phyloP scores from a whole-genome alignment of 805 yeast species.

The Schwanniomyces sp. region DNA sequence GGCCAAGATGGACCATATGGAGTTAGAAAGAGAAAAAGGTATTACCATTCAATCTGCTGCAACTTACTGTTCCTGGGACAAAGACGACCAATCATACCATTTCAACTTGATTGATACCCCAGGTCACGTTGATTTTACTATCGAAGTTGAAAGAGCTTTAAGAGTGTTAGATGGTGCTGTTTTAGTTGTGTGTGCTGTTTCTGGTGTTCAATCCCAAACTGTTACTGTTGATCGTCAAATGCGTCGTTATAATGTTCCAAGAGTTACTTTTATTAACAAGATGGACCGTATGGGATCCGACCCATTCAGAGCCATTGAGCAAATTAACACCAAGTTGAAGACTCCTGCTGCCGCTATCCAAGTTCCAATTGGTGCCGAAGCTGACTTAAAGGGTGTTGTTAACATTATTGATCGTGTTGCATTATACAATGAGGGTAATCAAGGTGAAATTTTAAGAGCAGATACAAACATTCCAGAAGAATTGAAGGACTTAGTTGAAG shows the following conservation, averaged over 20 bases:
- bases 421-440: slow-evolving; percentile 82
- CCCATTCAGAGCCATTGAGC: slow-evolving; percentile 94
- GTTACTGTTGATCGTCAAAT: slow-evolving; percentile 98
- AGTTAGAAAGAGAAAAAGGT: slow-evolving; percentile 96
- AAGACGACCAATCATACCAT: slow-evolving; percentile 66
- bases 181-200: slow-evolving; percentile 95
- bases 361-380: slow-evolving; percentile 95
- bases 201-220: slow-evolving; percentile 98
- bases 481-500: slow-evolving; percentile 79
- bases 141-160: slow-evolving; percentile 98
- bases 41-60: slow-evolving; percentile 99
- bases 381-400: slow-evolving; percentile 81
- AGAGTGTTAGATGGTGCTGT: slow-evolving; percentile 98
- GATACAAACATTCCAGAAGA: slow-evolving; percentile 74
- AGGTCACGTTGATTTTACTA: slow-evolving; percentile 98
- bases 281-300: slow-evolving; percentile 99
- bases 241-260: slow-evolving; percentile 97
- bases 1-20: slow-evolving; percentile 99
- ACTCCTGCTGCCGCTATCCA: slow-evolving; percentile 97
- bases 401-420: slow-evolving; percentile 88
- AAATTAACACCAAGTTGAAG: slow-evolving; percentile 80
- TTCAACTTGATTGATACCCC: slow-evolving; percentile 98
- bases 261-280: slow-evolving; percentile 93
- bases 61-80: slow-evolving; percentile 95
- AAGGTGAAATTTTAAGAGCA: slow-evolving; percentile 75